phyloP scores from a whole-genome alignment of 169 alveolate genomes.

The Eimeria acervulina region DNA sequence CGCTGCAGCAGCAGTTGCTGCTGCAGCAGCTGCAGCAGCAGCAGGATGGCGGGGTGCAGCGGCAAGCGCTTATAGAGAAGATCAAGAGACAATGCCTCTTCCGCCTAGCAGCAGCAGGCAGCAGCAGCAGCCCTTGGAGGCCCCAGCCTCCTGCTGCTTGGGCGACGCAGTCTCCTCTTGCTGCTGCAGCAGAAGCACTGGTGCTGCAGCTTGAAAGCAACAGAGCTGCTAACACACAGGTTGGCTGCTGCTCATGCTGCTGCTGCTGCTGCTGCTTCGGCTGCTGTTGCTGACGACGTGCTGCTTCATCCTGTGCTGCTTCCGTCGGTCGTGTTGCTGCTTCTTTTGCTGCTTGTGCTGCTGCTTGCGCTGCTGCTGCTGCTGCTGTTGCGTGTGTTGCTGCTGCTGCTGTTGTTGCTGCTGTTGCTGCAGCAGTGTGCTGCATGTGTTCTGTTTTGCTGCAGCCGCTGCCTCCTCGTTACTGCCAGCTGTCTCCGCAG shows the following conservation, averaged over 20 bases:
- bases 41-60: constrained; percentile 4
- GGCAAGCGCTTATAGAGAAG: background rate
- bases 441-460: background rate
- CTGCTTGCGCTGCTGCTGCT: no score
- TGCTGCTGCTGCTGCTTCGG: no score
- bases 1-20: constrained; percentile 64
- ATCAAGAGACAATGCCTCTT: background rate
- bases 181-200: constrained; percentile 37
- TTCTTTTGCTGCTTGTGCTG: background rate
- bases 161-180: constrained; percentile 8
- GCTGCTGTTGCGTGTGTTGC: no score
- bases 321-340: background rate
- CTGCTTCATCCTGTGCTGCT: background rate
- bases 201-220: constrained; percentile 51
- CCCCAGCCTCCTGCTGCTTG: constrained; percentile 55
- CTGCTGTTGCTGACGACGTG: no score
- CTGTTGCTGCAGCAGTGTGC: background rate
- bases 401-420: background rate
- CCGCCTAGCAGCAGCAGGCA: no score
- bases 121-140: constrained; percentile 30
- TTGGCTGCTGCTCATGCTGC: background rate
- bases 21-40: constrained; percentile 73
- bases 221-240: background rate
- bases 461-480: constrained; percentile 38
- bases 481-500: constrained; percentile 49